phyloP scores from a whole-genome alignment of 768 basidiomycete species.

The Rossbeevera mucosa region DNA sequence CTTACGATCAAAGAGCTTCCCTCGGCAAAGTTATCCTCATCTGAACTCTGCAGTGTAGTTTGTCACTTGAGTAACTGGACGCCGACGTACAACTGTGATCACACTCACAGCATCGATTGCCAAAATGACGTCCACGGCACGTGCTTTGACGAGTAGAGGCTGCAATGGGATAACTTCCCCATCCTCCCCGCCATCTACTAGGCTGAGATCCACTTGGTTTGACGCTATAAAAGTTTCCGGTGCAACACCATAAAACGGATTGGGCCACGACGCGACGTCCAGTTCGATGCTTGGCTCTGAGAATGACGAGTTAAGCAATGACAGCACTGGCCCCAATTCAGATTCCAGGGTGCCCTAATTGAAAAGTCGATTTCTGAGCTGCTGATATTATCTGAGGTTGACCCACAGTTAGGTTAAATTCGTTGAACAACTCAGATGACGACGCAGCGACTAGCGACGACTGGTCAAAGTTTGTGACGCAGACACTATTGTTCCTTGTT shows the following conservation, averaged over 20 bases:
- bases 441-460: constrained; percentile 35
- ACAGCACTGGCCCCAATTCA: constrained; percentile 8
- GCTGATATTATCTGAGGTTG: no score
- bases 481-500: constrained; percentile 28
- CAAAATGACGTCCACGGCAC: constrained; percentile 46
- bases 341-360: constrained; percentile 13
- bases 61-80: not conserved
- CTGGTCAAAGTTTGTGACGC: constrained; percentile 35
- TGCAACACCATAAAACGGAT: constrained; percentile 36
- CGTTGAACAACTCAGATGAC: constrained; percentile 36
- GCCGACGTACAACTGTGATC: not conserved
- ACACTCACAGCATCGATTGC: constrained; percentile 42
- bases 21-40: constrained; percentile 14
- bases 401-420: constrained; percentile 24
- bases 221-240: constrained; percentile 33
- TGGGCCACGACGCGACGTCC: constrained; percentile 33
- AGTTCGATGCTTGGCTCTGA: constrained; percentile 26
- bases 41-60: not conserved
- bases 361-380: not conserved
- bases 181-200: constrained; percentile 41
- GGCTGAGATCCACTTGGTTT: constrained; percentile 27
- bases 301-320: constrained; percentile 17
- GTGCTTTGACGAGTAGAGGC: constrained; percentile 44
- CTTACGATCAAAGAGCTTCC: constrained; percentile 28
- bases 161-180: constrained; percentile 45